Conservation (phyloP, 2,329 filamentous ascomycete species). For the Pyrenochaeta sp. region DNA sequence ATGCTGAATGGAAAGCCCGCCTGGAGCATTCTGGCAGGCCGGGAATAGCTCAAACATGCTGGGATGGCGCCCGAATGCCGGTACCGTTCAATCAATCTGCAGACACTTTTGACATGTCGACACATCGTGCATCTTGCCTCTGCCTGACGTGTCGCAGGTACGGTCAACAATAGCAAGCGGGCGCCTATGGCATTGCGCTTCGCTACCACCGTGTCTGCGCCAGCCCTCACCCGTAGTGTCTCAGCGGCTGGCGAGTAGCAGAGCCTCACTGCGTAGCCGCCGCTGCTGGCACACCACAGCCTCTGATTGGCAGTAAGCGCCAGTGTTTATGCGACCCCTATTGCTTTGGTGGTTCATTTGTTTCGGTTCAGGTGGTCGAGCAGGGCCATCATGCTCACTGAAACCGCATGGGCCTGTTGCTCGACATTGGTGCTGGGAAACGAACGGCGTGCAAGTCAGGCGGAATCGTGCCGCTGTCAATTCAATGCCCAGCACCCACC, state of each 20-base stretch:
- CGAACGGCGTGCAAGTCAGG: no score
- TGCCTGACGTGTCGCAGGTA: constrained; percentile 12
- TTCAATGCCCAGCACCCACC: neutral
- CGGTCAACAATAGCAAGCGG: constrained; percentile 6
- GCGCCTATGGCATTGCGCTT: constrained; percentile 6
- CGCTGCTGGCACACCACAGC: constrained; percentile 2
- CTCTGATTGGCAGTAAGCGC: constrained; percentile 1
- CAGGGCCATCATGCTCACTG: constrained; percentile 1
- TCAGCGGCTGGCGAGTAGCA: constrained; percentile 10
- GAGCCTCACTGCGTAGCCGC: constrained; percentile 16
- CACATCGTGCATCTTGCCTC: neutral
- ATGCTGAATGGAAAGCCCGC: neutral
- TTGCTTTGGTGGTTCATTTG: constrained; percentile 9
- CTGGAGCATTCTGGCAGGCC: neutral
- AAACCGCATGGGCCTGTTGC: constrained; percentile 5
- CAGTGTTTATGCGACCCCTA: constrained; percentile 4
- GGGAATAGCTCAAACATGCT: constrained; percentile 9
- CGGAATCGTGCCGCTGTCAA: no score
- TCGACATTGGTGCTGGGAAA: no score
- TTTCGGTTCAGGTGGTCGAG: constrained; percentile 10
- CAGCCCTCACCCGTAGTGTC: constrained; percentile 17
- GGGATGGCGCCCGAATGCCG: neutral
- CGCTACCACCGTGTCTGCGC: constrained; percentile 2
- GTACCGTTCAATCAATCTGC: constrained; percentile 9
- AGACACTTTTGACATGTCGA: neutral